Evolutionary conservation across 148 eudicot species (phyloP).

Genomic region (Diospyros kaki): DNA sequence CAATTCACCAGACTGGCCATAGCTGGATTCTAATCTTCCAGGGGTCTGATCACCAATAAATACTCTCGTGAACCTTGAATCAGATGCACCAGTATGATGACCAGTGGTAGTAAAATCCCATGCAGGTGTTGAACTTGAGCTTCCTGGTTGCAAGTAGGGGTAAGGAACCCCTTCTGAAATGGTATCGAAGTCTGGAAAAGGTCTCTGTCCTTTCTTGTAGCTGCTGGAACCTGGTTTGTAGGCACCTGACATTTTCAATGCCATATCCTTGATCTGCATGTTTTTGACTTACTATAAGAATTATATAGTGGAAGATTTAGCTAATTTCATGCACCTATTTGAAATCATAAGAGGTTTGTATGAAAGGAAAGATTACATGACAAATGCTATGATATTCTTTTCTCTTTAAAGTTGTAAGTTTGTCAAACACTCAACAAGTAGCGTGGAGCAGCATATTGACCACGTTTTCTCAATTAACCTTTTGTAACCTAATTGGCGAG

Average conservation of each 20-base stretch:
- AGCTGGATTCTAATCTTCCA: slow-evolving; percentile 43
- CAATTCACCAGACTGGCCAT: slow-evolving; percentile 50
- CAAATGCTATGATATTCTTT: no score
- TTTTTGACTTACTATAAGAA: no score
- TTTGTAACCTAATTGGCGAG: no score
- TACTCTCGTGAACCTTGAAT: slow-evolving; percentile 49
- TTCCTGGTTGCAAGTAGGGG: slow-evolving; percentile 65
- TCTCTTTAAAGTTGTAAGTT: no score
- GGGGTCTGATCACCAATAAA: slow-evolving; percentile 41
- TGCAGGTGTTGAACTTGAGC: slow-evolving; percentile 87
- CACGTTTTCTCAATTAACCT: no score
- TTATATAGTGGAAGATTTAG: no score
- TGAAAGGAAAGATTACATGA: no score
- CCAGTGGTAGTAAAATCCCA: slow-evolving; percentile 70
- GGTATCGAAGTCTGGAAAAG: slow-evolving; percentile 70
- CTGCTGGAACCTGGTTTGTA: slow-evolving; percentile 49
- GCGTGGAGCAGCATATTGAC: no score
- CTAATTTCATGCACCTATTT: no score
- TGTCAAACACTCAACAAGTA: no score
- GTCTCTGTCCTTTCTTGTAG: slow-evolving; percentile 59
- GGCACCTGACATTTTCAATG: slow-evolving; percentile 73
- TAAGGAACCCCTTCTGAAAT: slow-evolving; percentile 81
- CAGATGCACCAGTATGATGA: slow-evolving; percentile 40
- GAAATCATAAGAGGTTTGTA: no score
- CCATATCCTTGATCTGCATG: slow-evolving; percentile 59